Evolutionary conservation across 2,329 filamentous ascomycete genomes (phyloP), one percentile per base, ranked within the genome.

Genomic region (Drechslera avenae): DNA sequence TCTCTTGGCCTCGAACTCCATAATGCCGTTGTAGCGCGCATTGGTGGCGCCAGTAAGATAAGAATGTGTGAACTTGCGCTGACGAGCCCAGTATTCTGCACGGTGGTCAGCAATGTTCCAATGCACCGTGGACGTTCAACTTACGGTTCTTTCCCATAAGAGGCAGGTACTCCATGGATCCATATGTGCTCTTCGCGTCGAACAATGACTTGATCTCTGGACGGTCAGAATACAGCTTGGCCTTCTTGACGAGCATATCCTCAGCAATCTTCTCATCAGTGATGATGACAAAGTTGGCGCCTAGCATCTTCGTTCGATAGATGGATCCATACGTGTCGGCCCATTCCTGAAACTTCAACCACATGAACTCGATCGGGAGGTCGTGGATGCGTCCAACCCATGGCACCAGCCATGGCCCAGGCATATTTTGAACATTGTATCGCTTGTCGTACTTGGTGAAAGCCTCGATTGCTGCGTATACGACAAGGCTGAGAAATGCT

Each of bases 121-220:
- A 9, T 4, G 10, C 33, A 9, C 9, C 4, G 13, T 30, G 3
- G 12, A 12, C 3, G 14, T 5, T 7, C 14, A n/a, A 62, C 79
- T 66, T 68, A 82, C 80, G 72, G 56, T 83, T 83, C 66, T 77
- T 79, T 39, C 81, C 80, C 80, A 83, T 83, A 34, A 83, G 62
- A 4, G 81, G 81, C 2, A 83, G 72, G 50, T 83, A 83, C 50
- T 82, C 80, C 80, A 81, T 81, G 1, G 80, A 82, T 2, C 81
- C 81, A 63, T 78, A 59, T 1, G 77, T 79, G 55, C 79, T 81
- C 67, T 83, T 83, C 0, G 80, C 78, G 61, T 83, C 80, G 48
- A 81, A 79, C 26, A 83, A 62, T 0, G 79, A 82, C 51, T 74
- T 75, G 40, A 83, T 76, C 46, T 73, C 67, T n/a, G 79, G 70